phyloP scores from a whole-genome alignment of 192 early-diverging fungal species.

The Coemansia sp. region DNA sequence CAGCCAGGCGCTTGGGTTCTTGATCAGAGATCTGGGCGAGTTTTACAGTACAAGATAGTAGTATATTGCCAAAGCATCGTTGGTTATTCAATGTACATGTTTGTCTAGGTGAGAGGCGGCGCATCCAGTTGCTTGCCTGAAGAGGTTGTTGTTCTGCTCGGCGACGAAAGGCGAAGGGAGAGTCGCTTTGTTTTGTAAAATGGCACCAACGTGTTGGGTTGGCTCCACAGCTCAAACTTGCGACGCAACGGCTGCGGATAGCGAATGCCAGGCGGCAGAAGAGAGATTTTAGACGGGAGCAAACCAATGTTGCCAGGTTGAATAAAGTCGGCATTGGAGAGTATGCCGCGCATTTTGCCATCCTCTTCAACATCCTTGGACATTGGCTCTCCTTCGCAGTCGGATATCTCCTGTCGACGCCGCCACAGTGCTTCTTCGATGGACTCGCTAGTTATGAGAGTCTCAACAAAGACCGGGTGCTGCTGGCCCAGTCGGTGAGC shows the following conservation, averaged over 20 bases:
- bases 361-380: slow-evolving; percentile 44
- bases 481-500: slow-evolving; percentile 78
- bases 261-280: slow-evolving; percentile 23
- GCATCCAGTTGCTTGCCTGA: background rate
- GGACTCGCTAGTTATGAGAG: slow-evolving; percentile 31
- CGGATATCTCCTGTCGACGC: slow-evolving; percentile 38
- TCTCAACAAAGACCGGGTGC: slow-evolving; percentile 40
- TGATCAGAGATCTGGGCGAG: slow-evolving; percentile 32
- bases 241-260: slow-evolving; percentile 24
- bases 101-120: background rate
- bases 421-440: slow-evolving; percentile 46
- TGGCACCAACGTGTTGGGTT: slow-evolving; percentile 10
- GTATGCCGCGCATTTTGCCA: slow-evolving; percentile 43
- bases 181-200: slow-evolving; percentile 31
- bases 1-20: slow-evolving; percentile 37
- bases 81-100: too few species aligned
- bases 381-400: slow-evolving; percentile 6
- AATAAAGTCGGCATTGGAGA: slow-evolving; percentile 38
- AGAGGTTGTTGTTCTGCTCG: background rate
- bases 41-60: slow-evolving; percentile 7
- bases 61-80: too few species aligned
- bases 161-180: slow-evolving; percentile 12
- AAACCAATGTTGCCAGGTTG: background rate
- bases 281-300: background rate
- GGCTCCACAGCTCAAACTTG: slow-evolving; percentile 30